Conservation (phyloP, 2,329 filamentous ascomycete species). For the Geoglossum cookeanum region DNA sequence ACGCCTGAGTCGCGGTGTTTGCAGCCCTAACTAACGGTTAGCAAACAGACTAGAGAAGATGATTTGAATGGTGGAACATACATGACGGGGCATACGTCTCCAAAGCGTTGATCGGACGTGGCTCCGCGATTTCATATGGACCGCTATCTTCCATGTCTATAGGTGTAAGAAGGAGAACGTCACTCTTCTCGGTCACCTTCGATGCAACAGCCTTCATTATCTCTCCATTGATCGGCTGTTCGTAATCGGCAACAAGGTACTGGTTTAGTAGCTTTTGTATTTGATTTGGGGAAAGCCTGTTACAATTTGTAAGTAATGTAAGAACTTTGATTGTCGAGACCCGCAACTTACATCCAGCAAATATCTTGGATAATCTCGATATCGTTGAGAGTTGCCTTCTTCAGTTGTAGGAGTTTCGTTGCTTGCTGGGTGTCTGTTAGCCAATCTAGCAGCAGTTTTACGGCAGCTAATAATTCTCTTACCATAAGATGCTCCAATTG, state of each 20-base stretch:
- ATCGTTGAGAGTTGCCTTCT: constrained; percentile 97
- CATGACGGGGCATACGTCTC: constrained; percentile 98
- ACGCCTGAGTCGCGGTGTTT: constrained; percentile 87
- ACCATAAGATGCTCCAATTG: constrained; percentile 97
- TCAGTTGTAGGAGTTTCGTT: constrained; percentile 91
- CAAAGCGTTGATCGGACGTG: constrained; percentile 81
- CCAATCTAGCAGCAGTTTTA: neutral
- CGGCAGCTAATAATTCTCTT: constrained; percentile 15
- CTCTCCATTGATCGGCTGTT: constrained; percentile 97
- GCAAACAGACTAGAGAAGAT: neutral
- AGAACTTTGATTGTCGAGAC: neutral
- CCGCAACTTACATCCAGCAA: constrained; percentile 84
- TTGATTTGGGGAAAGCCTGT: constrained; percentile 87
- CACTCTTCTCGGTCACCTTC: constrained; percentile 92
- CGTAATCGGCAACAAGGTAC: constrained; percentile 95
- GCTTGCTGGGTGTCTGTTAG: constrained; percentile 46
- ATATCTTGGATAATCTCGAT: constrained; percentile 99
- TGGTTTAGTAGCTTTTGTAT: constrained; percentile 98
- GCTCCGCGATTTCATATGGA: constrained; percentile 95
- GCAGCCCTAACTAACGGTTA: constrained; percentile 48
- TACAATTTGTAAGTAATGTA: neutral
- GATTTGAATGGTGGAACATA: constrained; percentile 30
- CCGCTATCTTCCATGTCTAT: constrained; percentile 99
- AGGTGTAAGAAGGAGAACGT: constrained; percentile 78
- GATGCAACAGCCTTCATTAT: constrained; percentile 99